These are phyloP conservation scores for Yamadazyma sp. DNA, from an alignment of 1,139 yeast genomes.

Conservation along the genomic window DNA sequence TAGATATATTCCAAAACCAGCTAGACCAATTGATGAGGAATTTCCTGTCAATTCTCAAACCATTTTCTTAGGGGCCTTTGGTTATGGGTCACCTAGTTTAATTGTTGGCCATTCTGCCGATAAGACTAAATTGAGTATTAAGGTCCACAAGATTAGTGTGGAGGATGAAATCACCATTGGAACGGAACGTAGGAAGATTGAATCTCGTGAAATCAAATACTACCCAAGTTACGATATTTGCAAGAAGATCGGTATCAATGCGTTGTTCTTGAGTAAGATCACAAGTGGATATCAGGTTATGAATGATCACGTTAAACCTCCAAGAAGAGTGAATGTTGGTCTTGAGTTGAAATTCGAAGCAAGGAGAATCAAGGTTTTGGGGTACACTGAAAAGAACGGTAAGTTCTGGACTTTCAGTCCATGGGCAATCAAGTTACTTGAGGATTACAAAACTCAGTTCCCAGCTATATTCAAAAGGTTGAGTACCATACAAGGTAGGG, in stretches of 20 bases:
- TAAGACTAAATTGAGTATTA: conserved; percentile 54
- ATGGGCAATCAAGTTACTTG: conserved; percentile 66
- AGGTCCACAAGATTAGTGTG: conserved; percentile 47
- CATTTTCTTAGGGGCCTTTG: conserved; percentile 83
- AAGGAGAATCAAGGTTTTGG: conserved; percentile 79
- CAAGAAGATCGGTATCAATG: conserved; percentile 54
- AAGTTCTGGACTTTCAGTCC: conserved; percentile 85
- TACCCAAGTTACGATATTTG: conserved; percentile 69
- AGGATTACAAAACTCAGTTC: conserved; percentile 60
- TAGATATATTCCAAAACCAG: conserved; percentile 71
- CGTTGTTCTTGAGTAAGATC: conserved; percentile 70
- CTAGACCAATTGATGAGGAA: conserved; percentile 78
- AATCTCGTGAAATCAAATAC: conserved; percentile 56
- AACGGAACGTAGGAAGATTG: conserved; percentile 54
- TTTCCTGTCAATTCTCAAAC: conserved; percentile 74
- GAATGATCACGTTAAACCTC: conserved; percentile 40
- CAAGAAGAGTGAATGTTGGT: conserved; percentile 70
- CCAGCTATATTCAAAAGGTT: conserved; percentile 51
- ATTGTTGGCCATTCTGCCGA: conserved; percentile 62
- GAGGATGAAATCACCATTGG: conserved; percentile 66
- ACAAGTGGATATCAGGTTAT: conserved; percentile 71
- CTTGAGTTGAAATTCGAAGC: conserved; percentile 82
- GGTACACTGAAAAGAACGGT: conserved; percentile 70
- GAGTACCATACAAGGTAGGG: conserved; percentile 18
- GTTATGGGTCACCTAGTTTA: conserved; percentile 83